Percentiles rank a stretch among this genome's conserved stretches.
Conservation (phyloP, 208 protist species). For the Trypanosoma theileri region DNA sequence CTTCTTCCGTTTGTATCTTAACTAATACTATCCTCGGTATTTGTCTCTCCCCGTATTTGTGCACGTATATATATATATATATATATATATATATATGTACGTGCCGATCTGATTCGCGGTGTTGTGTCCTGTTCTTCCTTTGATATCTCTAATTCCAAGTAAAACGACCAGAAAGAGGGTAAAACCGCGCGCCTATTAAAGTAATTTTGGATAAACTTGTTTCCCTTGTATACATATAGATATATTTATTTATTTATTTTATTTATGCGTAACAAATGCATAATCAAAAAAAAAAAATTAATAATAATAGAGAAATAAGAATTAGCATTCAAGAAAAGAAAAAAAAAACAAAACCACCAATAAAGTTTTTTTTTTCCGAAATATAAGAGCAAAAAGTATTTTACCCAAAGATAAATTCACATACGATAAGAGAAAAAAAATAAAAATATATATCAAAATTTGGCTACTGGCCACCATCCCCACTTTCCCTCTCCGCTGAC, state of each 20-base stretch:
- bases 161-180: no score
- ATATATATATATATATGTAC: no score
- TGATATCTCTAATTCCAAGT: no score
- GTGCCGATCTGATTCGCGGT: no score
- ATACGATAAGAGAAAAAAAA: neutral
- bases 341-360: conserved; percentile 6
- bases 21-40: no score
- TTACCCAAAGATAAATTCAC: neutral
- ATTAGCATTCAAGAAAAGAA: neutral
- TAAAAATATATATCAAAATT: neutral
- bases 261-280: neutral
- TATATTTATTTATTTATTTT: neutral
- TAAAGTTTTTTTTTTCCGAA: conserved; percentile 2
- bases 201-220: neutral
- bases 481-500: neutral
- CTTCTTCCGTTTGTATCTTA: neutral
- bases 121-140: no score
- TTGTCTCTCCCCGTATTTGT: no score
- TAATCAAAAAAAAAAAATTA: neutral
- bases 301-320: neutral
- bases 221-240: neutral
- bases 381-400: neutral
- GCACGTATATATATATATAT: no score
- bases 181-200: no score
- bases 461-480: no score